Evolutionary conservation across 805 yeast genomes (phyloP).

Genomic region (Blastobotrys attinorum): DNA sequence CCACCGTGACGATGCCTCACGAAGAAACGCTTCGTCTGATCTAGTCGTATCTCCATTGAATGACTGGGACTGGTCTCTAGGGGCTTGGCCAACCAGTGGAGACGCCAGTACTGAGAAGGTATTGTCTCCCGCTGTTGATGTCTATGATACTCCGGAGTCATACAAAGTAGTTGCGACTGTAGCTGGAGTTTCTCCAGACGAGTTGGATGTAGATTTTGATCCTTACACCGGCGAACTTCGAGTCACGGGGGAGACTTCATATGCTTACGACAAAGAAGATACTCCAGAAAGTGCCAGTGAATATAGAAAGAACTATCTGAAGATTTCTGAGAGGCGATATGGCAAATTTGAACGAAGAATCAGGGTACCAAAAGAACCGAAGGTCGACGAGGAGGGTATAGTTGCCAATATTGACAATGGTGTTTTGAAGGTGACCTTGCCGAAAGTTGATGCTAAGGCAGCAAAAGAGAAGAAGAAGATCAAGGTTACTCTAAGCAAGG

Average conservation of each 20-base stretch:
- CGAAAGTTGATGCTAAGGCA: slow-evolving; percentile 17
- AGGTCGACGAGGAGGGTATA: slow-evolving; percentile 45
- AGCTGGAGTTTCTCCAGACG: slow-evolving; percentile 49
- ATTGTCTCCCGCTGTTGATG: slow-evolving; percentile 51
- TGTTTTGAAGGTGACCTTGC: slow-evolving; percentile 43
- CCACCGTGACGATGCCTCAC: neutral
- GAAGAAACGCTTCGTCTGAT: too few species aligned
- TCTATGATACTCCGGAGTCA: slow-evolving; percentile 42
- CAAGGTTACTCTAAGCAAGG: slow-evolving; percentile 17
- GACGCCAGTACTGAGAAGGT: too few species aligned
- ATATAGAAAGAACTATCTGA: slow-evolving; percentile 33
- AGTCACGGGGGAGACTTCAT: slow-evolving; percentile 37
- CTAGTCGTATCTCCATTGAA: too few species aligned
- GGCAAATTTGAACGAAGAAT: slow-evolving; percentile 53
- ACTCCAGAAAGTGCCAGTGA: slow-evolving; percentile 32
- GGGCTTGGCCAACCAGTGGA: too few species aligned
- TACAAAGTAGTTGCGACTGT: slow-evolving; percentile 45
- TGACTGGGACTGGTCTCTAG: too few species aligned
- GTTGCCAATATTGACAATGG: slow-evolving; percentile 49
- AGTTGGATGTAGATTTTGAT: slow-evolving; percentile 52
- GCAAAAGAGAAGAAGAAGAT: slow-evolving; percentile 24
- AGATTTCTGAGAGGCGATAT: slow-evolving; percentile 45
- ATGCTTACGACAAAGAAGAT: slow-evolving; percentile 2
- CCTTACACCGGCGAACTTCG: slow-evolving; percentile 45
- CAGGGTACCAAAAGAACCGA: slow-evolving; percentile 47